Evolutionary conservation across 2,329 filamentous ascomycete genomes (phyloP).

Genomic region (Diplocarpon mali): DNA sequence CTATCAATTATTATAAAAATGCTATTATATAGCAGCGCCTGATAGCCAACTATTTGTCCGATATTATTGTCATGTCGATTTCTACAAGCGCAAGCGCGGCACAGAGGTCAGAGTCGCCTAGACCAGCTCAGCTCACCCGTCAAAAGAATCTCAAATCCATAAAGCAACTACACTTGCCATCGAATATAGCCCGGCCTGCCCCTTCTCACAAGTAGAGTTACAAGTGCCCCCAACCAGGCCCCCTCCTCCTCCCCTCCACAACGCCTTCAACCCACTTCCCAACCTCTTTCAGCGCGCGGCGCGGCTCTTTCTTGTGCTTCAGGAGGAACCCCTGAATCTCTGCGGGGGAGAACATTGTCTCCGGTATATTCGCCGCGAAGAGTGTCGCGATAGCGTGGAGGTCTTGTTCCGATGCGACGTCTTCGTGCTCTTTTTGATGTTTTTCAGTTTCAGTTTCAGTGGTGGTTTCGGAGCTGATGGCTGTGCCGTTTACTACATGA

Average conservation of each 20-base stretch:
- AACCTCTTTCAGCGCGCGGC: constrained; percentile 42
- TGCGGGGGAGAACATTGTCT: constrained; percentile 43
- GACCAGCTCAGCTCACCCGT: too few relatives aligned
- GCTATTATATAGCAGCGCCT: too few relatives aligned
- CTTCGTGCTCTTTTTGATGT: too few relatives aligned
- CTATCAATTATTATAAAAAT: too few relatives aligned
- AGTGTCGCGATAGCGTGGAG: constrained; percentile 27
- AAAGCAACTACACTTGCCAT: too few relatives aligned
- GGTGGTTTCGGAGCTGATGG: too few relatives aligned
- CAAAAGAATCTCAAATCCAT: too few relatives aligned
- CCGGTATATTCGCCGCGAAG: constrained; percentile 44
- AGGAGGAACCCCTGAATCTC: constrained; percentile 56
- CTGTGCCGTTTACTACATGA: background rate
- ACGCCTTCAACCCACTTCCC: constrained; percentile 42
- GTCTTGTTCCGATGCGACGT: constrained; percentile 18
- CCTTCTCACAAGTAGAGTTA: background rate
- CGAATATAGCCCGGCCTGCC: background rate
- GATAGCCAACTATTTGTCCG: too few relatives aligned
- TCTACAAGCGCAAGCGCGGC: too few relatives aligned
- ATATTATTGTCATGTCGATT: too few relatives aligned
- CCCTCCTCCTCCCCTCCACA: constrained; percentile 22
- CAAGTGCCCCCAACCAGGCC: constrained; percentile 3
- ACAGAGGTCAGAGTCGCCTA: too few relatives aligned
- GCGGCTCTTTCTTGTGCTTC: constrained; percentile 48
- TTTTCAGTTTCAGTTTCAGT: too few relatives aligned